Evolutionary conservation across 108 stramenopile genomes (phyloP).

Genomic region (Skeletonema grethae): DNA sequence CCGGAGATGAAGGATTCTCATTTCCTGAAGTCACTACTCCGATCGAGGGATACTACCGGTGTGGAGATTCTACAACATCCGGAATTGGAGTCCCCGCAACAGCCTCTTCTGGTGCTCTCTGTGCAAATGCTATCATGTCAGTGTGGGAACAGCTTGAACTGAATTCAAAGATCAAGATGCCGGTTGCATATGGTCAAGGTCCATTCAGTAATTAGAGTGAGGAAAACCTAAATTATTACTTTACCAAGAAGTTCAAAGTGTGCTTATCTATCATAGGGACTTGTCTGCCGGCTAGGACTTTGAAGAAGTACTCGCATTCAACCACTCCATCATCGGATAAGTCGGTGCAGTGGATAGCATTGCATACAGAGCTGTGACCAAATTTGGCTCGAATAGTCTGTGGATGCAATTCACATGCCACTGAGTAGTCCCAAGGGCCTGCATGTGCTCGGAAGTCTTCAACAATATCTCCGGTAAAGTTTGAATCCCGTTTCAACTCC

Average conservation of each 20-base stretch:
- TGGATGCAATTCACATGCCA: constrained; percentile 70
- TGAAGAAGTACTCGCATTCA: constrained; percentile 82
- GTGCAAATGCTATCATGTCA: constrained; percentile 52
- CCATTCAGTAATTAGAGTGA: neutral
- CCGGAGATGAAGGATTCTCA: constrained; percentile 35
- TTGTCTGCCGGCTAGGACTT: constrained; percentile 34
- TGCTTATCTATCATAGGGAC: too few relatives aligned
- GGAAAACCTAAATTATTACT: too few relatives aligned
- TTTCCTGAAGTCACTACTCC: constrained; percentile 54
- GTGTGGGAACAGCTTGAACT: constrained; percentile 53
- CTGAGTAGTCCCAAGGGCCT: constrained; percentile 80
- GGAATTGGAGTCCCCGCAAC: constrained; percentile 76
- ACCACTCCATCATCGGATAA: constrained; percentile 65
- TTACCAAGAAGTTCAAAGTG: too few relatives aligned
- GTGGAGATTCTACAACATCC: constrained; percentile 69
- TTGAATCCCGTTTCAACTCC: constrained; percentile 44
- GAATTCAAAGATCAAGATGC: constrained; percentile 56
- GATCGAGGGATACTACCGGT: constrained; percentile 51
- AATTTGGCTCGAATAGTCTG: constrained; percentile 64
- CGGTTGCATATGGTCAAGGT: constrained; percentile 6
- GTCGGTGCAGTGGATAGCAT: constrained; percentile 89
- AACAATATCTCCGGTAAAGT: constrained; percentile 50
- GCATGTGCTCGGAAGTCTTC: constrained; percentile 57
- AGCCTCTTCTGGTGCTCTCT: constrained; percentile 61
- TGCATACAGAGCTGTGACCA: constrained; percentile 60